A percentile compares a stretch with the other conserved stretches of the same genome.
Conservation (phyloP, 352 stramenopile species). For the Phytophthora podocarpi region DNA sequence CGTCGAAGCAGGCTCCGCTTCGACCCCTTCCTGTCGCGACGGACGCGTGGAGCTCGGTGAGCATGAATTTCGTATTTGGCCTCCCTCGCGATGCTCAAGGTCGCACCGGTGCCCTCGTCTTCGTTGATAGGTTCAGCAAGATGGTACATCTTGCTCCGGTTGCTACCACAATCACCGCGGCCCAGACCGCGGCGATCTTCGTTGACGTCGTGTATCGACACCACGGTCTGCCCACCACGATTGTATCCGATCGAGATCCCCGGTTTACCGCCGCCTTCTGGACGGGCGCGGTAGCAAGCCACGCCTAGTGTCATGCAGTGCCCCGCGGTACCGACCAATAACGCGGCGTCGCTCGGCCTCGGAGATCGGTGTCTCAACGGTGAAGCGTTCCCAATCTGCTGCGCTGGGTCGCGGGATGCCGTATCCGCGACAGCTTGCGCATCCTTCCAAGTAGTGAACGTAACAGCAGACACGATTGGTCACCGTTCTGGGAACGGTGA, state of each 20-base stretch:
- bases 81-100: slow-evolving; percentile 3
- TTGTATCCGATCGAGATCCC: neutral
- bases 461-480: too few species aligned
- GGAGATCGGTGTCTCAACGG: too few species aligned
- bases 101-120: neutral
- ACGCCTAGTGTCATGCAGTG: too few species aligned
- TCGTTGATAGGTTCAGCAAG: slow-evolving; percentile 41
- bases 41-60: slow-evolving; percentile 8
- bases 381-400: too few species aligned
- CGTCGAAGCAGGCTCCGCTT: slow-evolving; percentile 6
- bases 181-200: neutral
- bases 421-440: too few species aligned
- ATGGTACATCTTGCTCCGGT: slow-evolving; percentile 30
- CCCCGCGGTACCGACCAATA: too few species aligned
- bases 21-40: slow-evolving; percentile 1
- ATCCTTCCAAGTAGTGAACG: too few species aligned
- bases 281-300: too few species aligned
- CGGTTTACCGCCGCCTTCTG: slow-evolving; percentile 4
- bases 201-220: neutral
- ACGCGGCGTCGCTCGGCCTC: too few species aligned
- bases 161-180: neutral
- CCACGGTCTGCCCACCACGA: neutral
- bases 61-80: slow-evolving; percentile 34
- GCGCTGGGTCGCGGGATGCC: too few species aligned
- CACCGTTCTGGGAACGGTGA: too few species aligned